Evolutionary conservation across 1,284 basidiomycete species (phyloP), one percentile per base, ranked within the genome.

Genomic region (Fomitopsis schrenkii): DNA sequence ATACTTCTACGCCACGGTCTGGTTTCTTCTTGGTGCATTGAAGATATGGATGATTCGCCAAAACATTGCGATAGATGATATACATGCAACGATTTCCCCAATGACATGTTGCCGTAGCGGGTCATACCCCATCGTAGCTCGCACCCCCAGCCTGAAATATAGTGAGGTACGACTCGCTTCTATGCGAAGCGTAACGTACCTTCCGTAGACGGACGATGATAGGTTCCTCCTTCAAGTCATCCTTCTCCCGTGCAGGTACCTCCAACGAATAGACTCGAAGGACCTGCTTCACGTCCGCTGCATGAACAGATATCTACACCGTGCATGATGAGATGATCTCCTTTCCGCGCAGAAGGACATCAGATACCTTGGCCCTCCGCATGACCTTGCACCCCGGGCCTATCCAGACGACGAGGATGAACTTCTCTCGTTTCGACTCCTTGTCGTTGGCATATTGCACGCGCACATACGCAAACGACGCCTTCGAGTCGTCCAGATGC

Each of bases 401-500:
- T 75, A 96, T 95, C 94, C 94, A 96, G 62, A 89, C 86, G 74
- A 96, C 83, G 70, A 96, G 82, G 66, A 93, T 84, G 77, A 96
- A 96, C 80, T 95, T 96, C 80, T 95, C 90, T 64, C 94, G 85
- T 75, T 82, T 87, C 53, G 87, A 89, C 78, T 93, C 90, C 79
- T 89, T 91, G 78, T 93, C 93, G 71, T 95, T 96, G 59, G 91
- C 83, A 75, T 92, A 96, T 67, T 84, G 82, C 65, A 97, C 84
- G 68, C 93, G 88, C 55, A 79, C 90, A 74, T 96, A 96, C 53
- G 85, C 94, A 71, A 84, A 96, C 48, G 88, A 92, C 22, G 91
- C 94, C 71, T 85, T 89, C 60, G 80, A 76, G 54, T 92, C 88
- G 68, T 91, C 82, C 33, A 96, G 80, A 55, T 80, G 77, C n/a